These are phyloP conservation scores for Debaryomyces prosopidis DNA, from an alignment of 805 yeast genomes.

Conservation along the genomic window DNA sequence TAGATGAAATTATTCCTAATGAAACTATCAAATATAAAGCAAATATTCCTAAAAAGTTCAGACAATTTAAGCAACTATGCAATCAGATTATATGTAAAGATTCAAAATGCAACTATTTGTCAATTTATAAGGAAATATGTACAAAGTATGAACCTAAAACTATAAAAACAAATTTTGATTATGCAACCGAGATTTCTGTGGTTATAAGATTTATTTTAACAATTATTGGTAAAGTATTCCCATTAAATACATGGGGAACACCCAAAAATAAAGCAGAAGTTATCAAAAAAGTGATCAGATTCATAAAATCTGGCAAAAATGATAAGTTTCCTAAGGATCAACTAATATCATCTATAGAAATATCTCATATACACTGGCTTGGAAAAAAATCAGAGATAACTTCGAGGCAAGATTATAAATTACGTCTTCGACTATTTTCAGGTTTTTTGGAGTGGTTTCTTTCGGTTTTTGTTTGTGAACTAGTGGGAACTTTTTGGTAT, in stretches of 20 bases:
- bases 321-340: constrained; percentile 33
- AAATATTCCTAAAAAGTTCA: constrained; percentile 18
- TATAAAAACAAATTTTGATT: constrained; percentile 25
- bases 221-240: constrained; percentile 50
- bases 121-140: constrained; percentile 37
- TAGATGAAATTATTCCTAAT: constrained; percentile 2
- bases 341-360: constrained; percentile 34
- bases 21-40: constrained; percentile 3
- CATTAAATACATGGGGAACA: constrained; percentile 54
- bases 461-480: constrained; percentile 39
- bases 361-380: constrained; percentile 58
- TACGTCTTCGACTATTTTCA: constrained; percentile 35
- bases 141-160: constrained; percentile 7
- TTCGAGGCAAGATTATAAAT: constrained; percentile 43
- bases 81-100: constrained; percentile 33
- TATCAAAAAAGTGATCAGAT: constrained; percentile 30
- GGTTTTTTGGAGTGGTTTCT: constrained; percentile 63
- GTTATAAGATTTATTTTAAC: constrained; percentile 46
- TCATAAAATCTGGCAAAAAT: constrained; percentile 38
- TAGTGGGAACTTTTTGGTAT: constrained; percentile 60
- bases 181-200: constrained; percentile 25
- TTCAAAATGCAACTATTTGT: constrained; percentile 28
- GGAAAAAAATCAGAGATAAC: constrained; percentile 26
- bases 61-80: constrained; percentile 16
- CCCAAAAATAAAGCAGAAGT: constrained; percentile 46